Conservation (phyloP, 2,329 filamentous ascomycete genomes). For the Harringtonia lauricola region DNA sequence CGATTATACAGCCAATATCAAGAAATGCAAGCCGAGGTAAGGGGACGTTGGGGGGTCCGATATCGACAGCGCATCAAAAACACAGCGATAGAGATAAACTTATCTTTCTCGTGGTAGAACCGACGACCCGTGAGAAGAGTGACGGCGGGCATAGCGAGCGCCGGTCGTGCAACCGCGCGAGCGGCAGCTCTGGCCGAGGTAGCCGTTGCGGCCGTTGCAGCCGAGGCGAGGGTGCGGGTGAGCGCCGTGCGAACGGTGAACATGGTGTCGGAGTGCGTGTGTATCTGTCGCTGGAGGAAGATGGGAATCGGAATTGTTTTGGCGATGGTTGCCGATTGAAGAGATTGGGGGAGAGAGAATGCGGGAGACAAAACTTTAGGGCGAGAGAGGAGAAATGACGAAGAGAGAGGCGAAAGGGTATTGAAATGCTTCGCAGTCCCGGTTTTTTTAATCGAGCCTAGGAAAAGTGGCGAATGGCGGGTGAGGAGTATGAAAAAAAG, state of each 20-base stretch:
- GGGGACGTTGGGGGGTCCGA: not conserved
- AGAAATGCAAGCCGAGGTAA: not conserved
- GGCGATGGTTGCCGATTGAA: not conserved
- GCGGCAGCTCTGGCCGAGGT: constrained; percentile 8
- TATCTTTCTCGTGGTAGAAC: constrained; percentile 17
- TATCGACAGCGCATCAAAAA: not conserved
- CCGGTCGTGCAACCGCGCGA: constrained; percentile 6
- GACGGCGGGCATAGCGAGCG: constrained; percentile 4
- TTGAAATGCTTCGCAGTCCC: not conserved
- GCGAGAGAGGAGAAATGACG: not conserved
- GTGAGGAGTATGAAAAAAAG: not conserved
- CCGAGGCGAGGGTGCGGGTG: constrained; percentile 9
- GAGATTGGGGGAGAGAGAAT: not conserved
- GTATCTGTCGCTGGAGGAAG: not conserved
- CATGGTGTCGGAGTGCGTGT: constrained; percentile 3
- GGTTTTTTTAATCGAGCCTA: not conserved
- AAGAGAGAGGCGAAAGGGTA: not conserved
- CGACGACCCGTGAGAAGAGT: constrained; percentile 9
- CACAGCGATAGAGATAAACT: not conserved
- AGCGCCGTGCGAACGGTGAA: constrained; percentile 8
- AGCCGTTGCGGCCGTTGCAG: constrained; percentile 5
- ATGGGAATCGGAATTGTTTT: not conserved
- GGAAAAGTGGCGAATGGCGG: not conserved
- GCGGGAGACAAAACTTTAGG: not conserved
- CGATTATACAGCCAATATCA: not conserved